Conservation (phyloP, 257 asterid species). For the Gardenia jasminoides region DNA sequence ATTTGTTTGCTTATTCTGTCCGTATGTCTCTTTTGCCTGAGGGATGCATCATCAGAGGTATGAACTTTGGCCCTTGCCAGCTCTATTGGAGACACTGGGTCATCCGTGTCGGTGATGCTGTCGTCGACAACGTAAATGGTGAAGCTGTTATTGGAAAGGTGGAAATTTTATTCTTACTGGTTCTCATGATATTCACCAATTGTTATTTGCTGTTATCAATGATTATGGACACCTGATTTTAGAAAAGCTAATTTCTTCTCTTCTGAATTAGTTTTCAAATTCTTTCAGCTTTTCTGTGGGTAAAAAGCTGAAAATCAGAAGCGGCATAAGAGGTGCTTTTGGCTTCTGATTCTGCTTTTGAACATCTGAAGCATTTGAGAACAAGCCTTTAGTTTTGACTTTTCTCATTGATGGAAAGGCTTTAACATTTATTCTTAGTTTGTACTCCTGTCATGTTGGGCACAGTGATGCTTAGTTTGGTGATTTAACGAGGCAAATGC, state of each 20-base stretch:
- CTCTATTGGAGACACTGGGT: conserved; percentile 83
- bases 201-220: neutral
- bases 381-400: neutral
- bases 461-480: neutral
- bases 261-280: no score
- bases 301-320: no score
- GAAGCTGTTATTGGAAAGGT: conserved; percentile 97
- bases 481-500: neutral
- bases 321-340: no score
- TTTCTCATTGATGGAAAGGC: neutral
- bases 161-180: neutral
- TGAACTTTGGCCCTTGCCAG: conserved; percentile 67
- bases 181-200: conserved; percentile 1
- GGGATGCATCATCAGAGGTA: conserved; percentile 70
- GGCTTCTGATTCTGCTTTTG: no score
- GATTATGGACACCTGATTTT: neutral
- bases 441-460: neutral
- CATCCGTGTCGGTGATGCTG: conserved; percentile 50
- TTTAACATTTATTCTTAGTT: no score
- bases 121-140: conserved; percentile 56
- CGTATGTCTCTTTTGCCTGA: conserved; percentile 75
- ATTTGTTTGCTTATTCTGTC: conserved; percentile 70
- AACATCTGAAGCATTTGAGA: no score
- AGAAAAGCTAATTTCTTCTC: neutral
- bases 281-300: no score